phyloP scores from a whole-genome alignment of 2,329 filamentous ascomycete genomes.

The Ophiocordyceps camponoti-leonardi region DNA sequence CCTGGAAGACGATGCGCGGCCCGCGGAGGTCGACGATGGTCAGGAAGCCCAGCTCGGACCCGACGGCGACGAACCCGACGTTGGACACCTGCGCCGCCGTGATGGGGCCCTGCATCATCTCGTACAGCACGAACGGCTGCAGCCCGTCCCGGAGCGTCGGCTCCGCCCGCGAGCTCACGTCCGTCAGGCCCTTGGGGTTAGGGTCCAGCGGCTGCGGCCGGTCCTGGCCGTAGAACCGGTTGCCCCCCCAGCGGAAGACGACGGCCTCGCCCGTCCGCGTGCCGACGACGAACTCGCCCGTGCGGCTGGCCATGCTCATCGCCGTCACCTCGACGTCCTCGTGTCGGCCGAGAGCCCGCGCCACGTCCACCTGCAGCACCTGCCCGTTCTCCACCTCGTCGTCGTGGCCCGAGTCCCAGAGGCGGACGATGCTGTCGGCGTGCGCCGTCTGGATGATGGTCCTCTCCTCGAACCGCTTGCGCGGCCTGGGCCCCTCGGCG shows the following conservation, averaged over 20 bases:
- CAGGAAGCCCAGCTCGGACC: slow-evolving; percentile 67
- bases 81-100: slow-evolving; percentile 73
- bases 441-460: slow-evolving; percentile 79
- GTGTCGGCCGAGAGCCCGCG: slow-evolving; percentile 63
- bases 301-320: slow-evolving; percentile 66
- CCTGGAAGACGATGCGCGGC: slow-evolving; percentile 65
- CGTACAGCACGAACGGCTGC: slow-evolving; percentile 62
- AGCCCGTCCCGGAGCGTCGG: slow-evolving; percentile 59
- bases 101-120: slow-evolving; percentile 69
- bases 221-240: slow-evolving; percentile 53
- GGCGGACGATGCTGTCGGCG: slow-evolving; percentile 73
- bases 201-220: slow-evolving; percentile 30
- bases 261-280: slow-evolving; percentile 70
- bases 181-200: slow-evolving; percentile 53
- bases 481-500: slow-evolving; percentile 48
- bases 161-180: slow-evolving; percentile 59
- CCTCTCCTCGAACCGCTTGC: slow-evolving; percentile 64
- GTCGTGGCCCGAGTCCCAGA: slow-evolving; percentile 84
- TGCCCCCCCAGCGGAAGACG: slow-evolving; percentile 76
- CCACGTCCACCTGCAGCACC: slow-evolving; percentile 73
- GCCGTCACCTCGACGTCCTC: slow-evolving; percentile 59
- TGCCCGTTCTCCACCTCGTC: slow-evolving; percentile 83
- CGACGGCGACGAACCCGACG: slow-evolving; percentile 78
- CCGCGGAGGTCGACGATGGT: slow-evolving; percentile 78
- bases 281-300: slow-evolving; percentile 73